Base-by-base conservation (phyloP, 768 basidiomycete species). In the Stropharia rugosoannulata region DNA sequence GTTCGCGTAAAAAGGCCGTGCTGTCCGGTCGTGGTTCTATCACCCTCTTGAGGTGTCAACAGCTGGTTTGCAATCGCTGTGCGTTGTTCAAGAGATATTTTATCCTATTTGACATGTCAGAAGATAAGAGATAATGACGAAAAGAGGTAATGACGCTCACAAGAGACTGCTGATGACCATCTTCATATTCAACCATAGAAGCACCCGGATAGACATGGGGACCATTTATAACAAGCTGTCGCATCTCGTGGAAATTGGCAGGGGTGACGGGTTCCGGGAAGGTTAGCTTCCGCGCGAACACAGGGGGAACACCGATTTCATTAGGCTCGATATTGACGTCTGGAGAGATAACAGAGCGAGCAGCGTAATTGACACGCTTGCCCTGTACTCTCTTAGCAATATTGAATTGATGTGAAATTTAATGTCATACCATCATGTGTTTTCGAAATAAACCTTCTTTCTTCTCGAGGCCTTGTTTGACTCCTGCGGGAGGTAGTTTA, bases 241-340 rank as follows among this genome's bases (percentile, higher is more conserved):
- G 83, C 77, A 98, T 76, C 67, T 91, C 86, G 58, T 90, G 86
- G 62, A 96, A 85, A 70, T 98, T 99, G 58, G 86, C 81, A 39
- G 89, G 83, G 6, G 94, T 99, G 29, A 99, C 96, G 5, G 97
- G 95, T 69, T 98, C 97, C 3, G 97, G 94, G 75, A 93, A 99
- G 4, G 97, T 99, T 66, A 99, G 76, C 68, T 97, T 98, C 64
- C 87, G 83, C 1, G 97, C 97, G 68, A 99, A 99, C 48, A 98
- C 90, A 29, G 97, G 97, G 5, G 97, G 97, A 25, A 99, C 85
- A 39, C 97, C 97, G 54, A 99, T 99, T 72, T 99, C 97, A 69
- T 93, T 95, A 29, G 97, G 93, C 72, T 99, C 97, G 62, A 99
- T 98, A 72, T 98, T 98, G 64, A 98, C 91, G 67, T 99, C 97